Percentiles rank a stretch among this genome's conserved stretches.
Evolutionary conservation across 106 monocot species (phyloP).

Genomic region (Phalaenopsis equestris): DNA sequence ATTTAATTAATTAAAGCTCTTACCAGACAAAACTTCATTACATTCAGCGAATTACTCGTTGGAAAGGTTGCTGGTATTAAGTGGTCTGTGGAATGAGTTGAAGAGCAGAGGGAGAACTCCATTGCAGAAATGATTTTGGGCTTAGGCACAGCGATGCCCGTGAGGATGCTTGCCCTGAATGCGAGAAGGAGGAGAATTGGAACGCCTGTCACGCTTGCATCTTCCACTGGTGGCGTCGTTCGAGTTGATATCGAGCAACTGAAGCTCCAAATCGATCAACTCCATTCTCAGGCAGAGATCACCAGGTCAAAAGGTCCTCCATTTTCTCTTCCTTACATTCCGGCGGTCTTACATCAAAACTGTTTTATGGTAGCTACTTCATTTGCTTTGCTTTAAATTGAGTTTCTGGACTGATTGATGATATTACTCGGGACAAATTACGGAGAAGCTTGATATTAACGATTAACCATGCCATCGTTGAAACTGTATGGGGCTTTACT

Average conservation of each 20-base stretch:
- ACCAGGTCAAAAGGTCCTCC: constrained; percentile 53
- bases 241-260: constrained; percentile 17
- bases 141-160: not conserved
- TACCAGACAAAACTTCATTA: too few species aligned
- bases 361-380: not conserved
- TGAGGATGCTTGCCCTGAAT: not conserved
- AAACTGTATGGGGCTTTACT: too few species aligned
- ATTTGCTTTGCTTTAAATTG: too few species aligned
- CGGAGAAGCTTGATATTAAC: too few species aligned
- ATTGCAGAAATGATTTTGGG: constrained; percentile 4
- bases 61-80: too few species aligned
- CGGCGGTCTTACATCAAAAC: not conserved
- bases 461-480: too few species aligned
- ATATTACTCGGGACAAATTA: too few species aligned
- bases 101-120: not conserved
- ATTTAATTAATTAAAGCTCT: too few species aligned
- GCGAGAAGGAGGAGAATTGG: not conserved
- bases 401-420: too few species aligned
- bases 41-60: too few species aligned
- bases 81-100: not conserved
- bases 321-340: not conserved
- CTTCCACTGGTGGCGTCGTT: not conserved
- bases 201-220: not conserved
- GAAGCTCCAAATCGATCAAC: constrained; percentile 48
- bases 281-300: constrained; percentile 50